These are phyloP conservation scores for Lentinus tigrinus DNA, from an alignment of 768 basidiomycete genomes.

Conservation along the genomic window DNA sequence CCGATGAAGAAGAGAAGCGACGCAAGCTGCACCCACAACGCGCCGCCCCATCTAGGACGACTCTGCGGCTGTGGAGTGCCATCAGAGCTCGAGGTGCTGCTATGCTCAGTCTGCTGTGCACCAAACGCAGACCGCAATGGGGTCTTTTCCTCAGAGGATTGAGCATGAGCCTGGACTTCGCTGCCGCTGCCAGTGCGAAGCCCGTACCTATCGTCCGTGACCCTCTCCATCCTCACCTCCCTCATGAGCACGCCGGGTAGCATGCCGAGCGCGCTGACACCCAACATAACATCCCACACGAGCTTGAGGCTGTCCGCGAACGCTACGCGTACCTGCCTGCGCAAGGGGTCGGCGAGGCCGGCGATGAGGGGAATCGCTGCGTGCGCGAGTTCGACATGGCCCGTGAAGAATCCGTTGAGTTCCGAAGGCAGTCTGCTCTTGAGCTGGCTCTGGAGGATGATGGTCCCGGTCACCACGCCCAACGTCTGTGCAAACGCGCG, in stretches of 20 bases:
- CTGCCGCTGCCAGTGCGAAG: not conserved
- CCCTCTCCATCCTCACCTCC: not conserved
- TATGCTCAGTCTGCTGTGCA: too few relatives aligned
- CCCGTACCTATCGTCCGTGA: not conserved
- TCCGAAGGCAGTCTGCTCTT: conserved; percentile 26
- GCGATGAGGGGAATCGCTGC: conserved; percentile 31
- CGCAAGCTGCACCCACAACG: too few relatives aligned
- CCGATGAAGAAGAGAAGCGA: too few relatives aligned
- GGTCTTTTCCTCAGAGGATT: too few relatives aligned
- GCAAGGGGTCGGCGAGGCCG: conserved; percentile 21
- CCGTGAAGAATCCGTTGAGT: conserved; percentile 27
- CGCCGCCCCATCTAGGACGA: too few relatives aligned
- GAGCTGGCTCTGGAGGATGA: conserved; percentile 38
- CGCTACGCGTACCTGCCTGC: conserved; percentile 25
- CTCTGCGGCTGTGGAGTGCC: too few relatives aligned
- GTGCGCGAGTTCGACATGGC: conserved; percentile 26
- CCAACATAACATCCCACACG: conserved; percentile 34
- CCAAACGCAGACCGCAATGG: too few relatives aligned
- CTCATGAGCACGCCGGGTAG: not conserved
- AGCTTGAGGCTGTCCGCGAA: conserved; percentile 27
- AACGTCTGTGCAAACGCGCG: conserved; percentile 25
- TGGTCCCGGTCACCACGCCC: conserved; percentile 37
- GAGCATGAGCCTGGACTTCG: too few relatives aligned
- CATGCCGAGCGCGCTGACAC: conserved; percentile 26
- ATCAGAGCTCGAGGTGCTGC: too few relatives aligned